Evolutionary conservation across 2,329 filamentous ascomycete species (phyloP).

Genomic region (Incumbomyces lentus): DNA sequence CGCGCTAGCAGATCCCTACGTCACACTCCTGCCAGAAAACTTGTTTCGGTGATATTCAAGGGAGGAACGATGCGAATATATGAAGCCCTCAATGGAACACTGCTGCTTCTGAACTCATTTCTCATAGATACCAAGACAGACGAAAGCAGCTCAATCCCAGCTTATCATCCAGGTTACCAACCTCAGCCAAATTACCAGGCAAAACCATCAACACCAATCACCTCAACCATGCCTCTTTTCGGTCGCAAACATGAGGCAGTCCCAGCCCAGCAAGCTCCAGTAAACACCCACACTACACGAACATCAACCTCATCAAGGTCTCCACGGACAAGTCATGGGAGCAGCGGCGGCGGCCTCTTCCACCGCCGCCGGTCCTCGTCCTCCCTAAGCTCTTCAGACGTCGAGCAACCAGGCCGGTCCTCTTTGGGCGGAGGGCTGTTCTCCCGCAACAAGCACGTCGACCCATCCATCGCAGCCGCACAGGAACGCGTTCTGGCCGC

Average conservation of each 20-base stretch:
- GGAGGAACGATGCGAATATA: neutral
- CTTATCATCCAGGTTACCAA: neutral
- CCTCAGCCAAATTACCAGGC: too few relatives aligned
- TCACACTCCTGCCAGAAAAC: neutral
- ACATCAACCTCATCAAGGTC: conserved; percentile 11
- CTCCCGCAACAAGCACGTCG: conserved; percentile 34
- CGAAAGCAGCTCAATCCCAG: neutral
- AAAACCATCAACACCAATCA: neutral
- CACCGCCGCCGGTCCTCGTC: conserved; percentile 28
- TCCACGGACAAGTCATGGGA: conserved; percentile 11
- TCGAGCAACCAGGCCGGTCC: conserved; percentile 9
- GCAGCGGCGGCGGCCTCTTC: conserved; percentile 25
- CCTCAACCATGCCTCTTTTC: conserved; percentile 18
- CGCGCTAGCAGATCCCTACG: neutral
- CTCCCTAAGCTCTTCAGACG: conserved; percentile 21
- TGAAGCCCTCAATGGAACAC: neutral
- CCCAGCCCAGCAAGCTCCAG: conserved; percentile 12
- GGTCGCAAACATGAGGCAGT: conserved; percentile 14
- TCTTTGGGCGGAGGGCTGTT: conserved; percentile 21
- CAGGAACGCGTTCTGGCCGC: conserved; percentile 52
- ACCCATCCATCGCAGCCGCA: conserved; percentile 53
- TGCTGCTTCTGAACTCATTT: neutral
- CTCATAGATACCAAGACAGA: neutral
- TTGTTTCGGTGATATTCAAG: neutral
- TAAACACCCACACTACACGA: conserved; percentile 3